Percentiles rank a stretch among this genome's conserved stretches.
Conservation (phyloP, 306 rosid genomes). For the Carpinus fangiana region DNA sequence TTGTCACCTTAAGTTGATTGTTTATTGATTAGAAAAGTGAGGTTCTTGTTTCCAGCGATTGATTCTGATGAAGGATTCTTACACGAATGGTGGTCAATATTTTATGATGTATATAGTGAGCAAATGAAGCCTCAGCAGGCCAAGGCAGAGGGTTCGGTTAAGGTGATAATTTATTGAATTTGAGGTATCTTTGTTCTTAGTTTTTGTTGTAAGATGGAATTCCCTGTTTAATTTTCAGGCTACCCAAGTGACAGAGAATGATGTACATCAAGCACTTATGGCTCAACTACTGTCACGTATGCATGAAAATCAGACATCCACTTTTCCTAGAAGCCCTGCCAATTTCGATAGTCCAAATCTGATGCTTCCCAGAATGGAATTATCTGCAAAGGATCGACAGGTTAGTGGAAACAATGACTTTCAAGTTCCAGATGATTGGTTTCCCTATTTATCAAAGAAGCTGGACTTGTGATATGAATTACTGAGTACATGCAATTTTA, state of each 20-base stretch:
- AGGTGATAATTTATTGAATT: conserved; percentile 22
- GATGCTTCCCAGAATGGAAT: conserved; percentile 27
- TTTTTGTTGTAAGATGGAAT: conserved; percentile 5
- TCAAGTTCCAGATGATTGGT: conserved; percentile 12
- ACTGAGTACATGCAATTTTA: not conserved
- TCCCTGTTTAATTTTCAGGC: conserved; percentile 39
- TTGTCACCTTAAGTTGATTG: conserved; percentile 16
- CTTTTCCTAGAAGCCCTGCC: conserved; percentile 25
- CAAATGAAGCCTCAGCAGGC: conserved; percentile 9
- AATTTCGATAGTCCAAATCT: conserved; percentile 14
- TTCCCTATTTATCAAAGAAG: conserved; percentile 16
- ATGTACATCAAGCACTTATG: conserved; percentile 23
- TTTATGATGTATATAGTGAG: conserved; percentile 30
- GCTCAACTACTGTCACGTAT: conserved; percentile 27
- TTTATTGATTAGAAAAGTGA: not conserved
- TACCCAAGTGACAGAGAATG: conserved; percentile 19
- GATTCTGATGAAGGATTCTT: conserved; percentile 46
- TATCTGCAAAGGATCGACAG: conserved; percentile 30
- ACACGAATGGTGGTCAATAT: conserved; percentile 62
- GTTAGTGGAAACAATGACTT: conserved; percentile 32
- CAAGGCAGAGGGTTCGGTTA: conserved; percentile 25
- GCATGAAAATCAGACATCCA: conserved; percentile 23
- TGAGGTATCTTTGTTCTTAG: not conserved
- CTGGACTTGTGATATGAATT: conserved; percentile 16
- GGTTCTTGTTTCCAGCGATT: conserved; percentile 28